Conservation (phyloP, 345 rosid genomes). For the Hibiscus mutabilis region DNA sequence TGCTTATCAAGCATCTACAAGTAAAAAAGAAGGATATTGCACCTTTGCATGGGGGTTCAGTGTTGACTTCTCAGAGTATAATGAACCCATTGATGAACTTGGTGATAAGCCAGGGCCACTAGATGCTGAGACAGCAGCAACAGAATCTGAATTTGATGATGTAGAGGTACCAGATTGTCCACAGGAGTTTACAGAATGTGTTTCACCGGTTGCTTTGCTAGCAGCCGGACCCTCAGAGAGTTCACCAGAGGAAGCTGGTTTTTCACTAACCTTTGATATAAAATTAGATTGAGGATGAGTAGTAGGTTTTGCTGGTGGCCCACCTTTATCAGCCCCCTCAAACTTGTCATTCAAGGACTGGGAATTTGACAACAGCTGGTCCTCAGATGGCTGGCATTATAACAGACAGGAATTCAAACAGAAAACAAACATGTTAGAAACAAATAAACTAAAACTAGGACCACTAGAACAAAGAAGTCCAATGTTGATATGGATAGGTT, state of each 20-base stretch:
- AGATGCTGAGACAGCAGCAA: constrained; percentile 34
- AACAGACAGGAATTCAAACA: not conserved
- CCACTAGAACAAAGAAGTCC: not conserved
- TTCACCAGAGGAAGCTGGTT: constrained; percentile 34
- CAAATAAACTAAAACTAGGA: not conserved
- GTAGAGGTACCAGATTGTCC: constrained; percentile 54
- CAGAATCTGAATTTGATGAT: constrained; percentile 52
- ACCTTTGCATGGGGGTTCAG: constrained; percentile 91
- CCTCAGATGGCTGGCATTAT: constrained; percentile 35
- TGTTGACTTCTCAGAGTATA: constrained; percentile 69
- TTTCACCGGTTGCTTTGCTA: constrained; percentile 33
- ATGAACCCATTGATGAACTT: constrained; percentile 77
- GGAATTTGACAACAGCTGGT: constrained; percentile 34
- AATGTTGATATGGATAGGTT: not conserved
- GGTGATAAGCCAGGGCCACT: constrained; percentile 61
- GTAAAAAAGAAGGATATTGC: constrained; percentile 3
- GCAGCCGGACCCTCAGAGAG: constrained; percentile 30
- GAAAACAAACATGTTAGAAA: constrained; percentile 8
- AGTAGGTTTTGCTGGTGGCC: constrained; percentile 25
- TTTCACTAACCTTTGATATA: constrained; percentile 19
- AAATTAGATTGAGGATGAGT: constrained; percentile 23
- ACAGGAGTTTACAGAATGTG: constrained; percentile 32
- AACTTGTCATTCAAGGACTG: constrained; percentile 25
- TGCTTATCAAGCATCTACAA: not conserved
- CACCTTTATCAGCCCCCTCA: constrained; percentile 37